A percentile compares a stretch with the other conserved stretches of the same genome.
phyloP scores from a whole-genome alignment of 768 basidiomycete species.

The Cystobasidium tubakii region DNA sequence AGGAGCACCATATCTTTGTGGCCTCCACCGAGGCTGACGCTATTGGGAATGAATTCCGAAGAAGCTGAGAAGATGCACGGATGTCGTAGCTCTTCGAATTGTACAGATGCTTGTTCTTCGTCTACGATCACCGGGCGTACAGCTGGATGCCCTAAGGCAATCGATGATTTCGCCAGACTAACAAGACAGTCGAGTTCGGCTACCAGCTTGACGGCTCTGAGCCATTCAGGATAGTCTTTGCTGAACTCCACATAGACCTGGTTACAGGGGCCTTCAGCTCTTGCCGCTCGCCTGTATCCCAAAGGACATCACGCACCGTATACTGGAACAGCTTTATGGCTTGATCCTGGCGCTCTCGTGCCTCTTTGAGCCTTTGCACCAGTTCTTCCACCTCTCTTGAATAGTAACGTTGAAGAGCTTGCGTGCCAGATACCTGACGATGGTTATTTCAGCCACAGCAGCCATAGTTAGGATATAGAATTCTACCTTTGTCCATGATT shows the following conservation, averaged over 20 bases:
- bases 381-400: slow-evolving; percentile 66
- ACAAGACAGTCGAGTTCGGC: slow-evolving; percentile 96
- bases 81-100: slow-evolving; percentile 85
- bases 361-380: slow-evolving; percentile 82
- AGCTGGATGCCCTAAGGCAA: slow-evolving; percentile 84
- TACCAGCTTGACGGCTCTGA: slow-evolving; percentile 73
- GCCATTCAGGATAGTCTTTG: slow-evolving; percentile 64
- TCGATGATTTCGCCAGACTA: slow-evolving; percentile 79
- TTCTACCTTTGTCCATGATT: slow-evolving; percentile 30
- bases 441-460: slow-evolving; percentile 60
- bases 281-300: too few relatives aligned
- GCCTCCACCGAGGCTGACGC: slow-evolving; percentile 74
- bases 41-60: slow-evolving; percentile 80
- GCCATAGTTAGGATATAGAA: neutral
- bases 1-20: slow-evolving; percentile 67
- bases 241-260: slow-evolving; percentile 71
- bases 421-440: slow-evolving; percentile 59
- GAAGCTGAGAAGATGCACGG: slow-evolving; percentile 61
- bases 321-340: slow-evolving; percentile 77
- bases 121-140: slow-evolving; percentile 86
- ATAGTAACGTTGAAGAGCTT: slow-evolving; percentile 71
- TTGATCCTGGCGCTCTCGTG: slow-evolving; percentile 74
- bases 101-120: slow-evolving; percentile 68
- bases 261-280: neutral
- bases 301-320: slow-evolving; percentile 53